Conservation (phyloP, 495 filamentous ascomycete species). For the Pseudomonodictys pantanalensis region DNA sequence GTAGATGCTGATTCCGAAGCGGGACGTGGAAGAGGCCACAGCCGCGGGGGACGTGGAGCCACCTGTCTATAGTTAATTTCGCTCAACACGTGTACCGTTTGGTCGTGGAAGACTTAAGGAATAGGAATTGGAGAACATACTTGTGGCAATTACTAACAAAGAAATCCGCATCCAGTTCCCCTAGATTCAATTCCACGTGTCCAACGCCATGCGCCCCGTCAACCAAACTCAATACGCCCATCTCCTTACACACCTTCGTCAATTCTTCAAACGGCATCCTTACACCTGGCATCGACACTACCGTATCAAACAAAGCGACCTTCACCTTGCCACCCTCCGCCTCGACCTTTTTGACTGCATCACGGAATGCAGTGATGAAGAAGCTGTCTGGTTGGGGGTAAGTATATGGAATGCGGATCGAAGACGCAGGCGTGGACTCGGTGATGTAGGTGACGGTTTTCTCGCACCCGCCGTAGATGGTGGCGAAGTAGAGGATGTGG, state of each 20-base stretch:
- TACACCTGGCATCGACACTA: slow-evolving; percentile 71
- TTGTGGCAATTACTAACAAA: slow-evolving; percentile 84
- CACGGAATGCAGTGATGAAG: slow-evolving; percentile 53
- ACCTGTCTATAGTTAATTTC: slow-evolving; percentile 46
- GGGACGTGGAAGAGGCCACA: slow-evolving; percentile 80
- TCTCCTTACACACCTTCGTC: slow-evolving; percentile 57
- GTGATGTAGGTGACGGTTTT: slow-evolving; percentile 66
- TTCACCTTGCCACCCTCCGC: slow-evolving; percentile 37
- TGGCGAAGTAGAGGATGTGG: slow-evolving; percentile 57
- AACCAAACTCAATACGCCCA: slow-evolving; percentile 62
- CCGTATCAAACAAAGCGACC: slow-evolving; percentile 75
- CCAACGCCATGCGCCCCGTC: slow-evolving; percentile 84
- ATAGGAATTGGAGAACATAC: slow-evolving; percentile 39
- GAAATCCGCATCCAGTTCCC: slow-evolving; percentile 70
- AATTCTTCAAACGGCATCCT: slow-evolving; percentile 74
- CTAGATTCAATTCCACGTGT: slow-evolving; percentile 66
- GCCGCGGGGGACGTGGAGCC: slow-evolving; percentile 80
- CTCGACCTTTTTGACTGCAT: slow-evolving; percentile 41
- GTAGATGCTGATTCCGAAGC: slow-evolving; percentile 63
- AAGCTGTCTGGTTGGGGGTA: slow-evolving; percentile 63
- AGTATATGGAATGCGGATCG: slow-evolving; percentile 45
- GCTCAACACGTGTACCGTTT: neutral
- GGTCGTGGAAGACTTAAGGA: neutral
- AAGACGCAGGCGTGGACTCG: slow-evolving; percentile 53
- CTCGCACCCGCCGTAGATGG: slow-evolving; percentile 73